Base-by-base conservation (phyloP, 176 grass and related monocot species). In the Tuctoria greenei region DNA sequence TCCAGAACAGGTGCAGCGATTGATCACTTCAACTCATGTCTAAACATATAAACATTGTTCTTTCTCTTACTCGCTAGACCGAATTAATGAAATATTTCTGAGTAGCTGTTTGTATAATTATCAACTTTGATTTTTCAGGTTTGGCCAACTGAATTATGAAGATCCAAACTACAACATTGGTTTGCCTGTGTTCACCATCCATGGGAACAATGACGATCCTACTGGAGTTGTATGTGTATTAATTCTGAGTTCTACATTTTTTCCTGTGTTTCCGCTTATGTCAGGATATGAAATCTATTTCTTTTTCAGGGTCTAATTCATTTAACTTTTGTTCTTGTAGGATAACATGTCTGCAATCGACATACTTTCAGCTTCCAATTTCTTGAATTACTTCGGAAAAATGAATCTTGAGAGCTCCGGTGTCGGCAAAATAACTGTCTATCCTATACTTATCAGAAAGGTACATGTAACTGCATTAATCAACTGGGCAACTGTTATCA, bases 361-460 rank as follows among this genome's bases (percentile, higher is more conserved):
- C 42, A 91, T 93, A 56, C 86, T 97, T 18, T 87, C 93, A 10
- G 86, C 90, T 44, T 79, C 86, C 64, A 91, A 93, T 78, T 54
- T 97, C 64, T 78, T 97, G 38, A 97, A 97, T 72, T 97, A 97
- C 68, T 97, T 97, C 72, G 93, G 93, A 28, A 97, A 97, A 68
- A 84, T 89, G 68, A 75, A 87, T 64, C 74, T 89, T 68, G 90
- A 81, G 18, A 77, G 88, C 31, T 87, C 90, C 38, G 90, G 81
- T 5, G 78, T 89, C 62, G 90, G 78, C 60, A 49, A 97, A 63
- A 75, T 91, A 80, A 72, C 56, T 63, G 66, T 97, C 50, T 82
- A 78, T 81, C 93, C 90, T 72, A 72, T 89, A 81, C 81, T 97
- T 18, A 79, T 97, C 18, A 89, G 45, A 81, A 97, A 97, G 90